These are phyloP conservation scores for Dendrothele bispora DNA, from an alignment of 768 basidiomycete species.

Conservation along the genomic window DNA sequence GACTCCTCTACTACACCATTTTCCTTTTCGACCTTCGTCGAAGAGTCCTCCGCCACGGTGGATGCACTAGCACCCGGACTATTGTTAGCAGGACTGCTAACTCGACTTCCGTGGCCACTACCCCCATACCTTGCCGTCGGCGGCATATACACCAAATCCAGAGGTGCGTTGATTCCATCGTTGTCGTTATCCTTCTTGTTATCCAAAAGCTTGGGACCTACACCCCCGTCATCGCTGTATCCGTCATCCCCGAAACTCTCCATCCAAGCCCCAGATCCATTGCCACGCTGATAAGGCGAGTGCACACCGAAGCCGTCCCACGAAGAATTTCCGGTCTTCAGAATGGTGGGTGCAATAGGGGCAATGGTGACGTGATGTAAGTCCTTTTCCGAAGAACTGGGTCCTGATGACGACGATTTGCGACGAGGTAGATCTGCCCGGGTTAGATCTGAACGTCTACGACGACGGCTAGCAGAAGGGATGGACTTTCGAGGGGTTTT, in stretches of 20 bases:
- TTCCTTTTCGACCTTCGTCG: not conserved
- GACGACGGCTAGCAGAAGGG: slow-evolving; percentile 2
- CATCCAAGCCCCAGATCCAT: slow-evolving; percentile 33
- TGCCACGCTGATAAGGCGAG: slow-evolving; percentile 6
- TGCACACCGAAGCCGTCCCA: slow-evolving; percentile 28
- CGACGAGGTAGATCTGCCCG: slow-evolving; percentile 5
- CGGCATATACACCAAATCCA: slow-evolving; percentile 75
- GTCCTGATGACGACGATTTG: slow-evolving; percentile 17
- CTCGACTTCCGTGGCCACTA: not conserved
- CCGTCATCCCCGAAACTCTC: slow-evolving; percentile 50
- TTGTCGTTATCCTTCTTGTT: slow-evolving; percentile 15
- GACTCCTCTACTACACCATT: slow-evolving; percentile 17
- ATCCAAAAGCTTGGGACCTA: slow-evolving; percentile 11
- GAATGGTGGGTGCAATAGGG: slow-evolving; percentile 64
- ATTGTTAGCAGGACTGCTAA: not conserved
- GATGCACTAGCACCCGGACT: not conserved
- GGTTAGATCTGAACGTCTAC: slow-evolving; percentile 4
- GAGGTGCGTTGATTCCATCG: slow-evolving; percentile 45
- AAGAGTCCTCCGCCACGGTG: not conserved
- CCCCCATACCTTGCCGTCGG: slow-evolving; percentile 31
- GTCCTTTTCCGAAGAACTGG: slow-evolving; percentile 6
- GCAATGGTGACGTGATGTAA: slow-evolving; percentile 42
- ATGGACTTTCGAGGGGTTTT: not conserved
- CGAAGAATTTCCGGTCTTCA: slow-evolving; percentile 70
- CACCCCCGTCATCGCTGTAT: slow-evolving; percentile 23